Base-by-base conservation (phyloP, 192 early-diverging fungal species). In the Linnemannia hyalina region DNA sequence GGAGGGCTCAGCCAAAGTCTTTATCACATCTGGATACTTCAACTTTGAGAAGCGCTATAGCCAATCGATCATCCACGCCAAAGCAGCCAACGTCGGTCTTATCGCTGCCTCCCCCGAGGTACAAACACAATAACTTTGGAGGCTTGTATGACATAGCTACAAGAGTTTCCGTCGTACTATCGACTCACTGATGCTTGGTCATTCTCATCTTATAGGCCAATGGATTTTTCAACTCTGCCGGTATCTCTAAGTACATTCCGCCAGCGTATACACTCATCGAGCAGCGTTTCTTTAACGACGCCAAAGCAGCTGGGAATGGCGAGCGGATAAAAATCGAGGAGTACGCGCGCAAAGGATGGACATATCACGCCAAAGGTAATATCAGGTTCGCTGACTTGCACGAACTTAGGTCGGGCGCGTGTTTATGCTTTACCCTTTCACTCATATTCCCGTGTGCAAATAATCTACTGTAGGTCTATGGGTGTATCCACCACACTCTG, bases 351-450 rank as follows among this genome's bases (percentile, higher is more conserved):
- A 82, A 88, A 8, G 94, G 93, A 36, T 99, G 98, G 98, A 99
- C 98, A 1, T 99, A 94, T 83, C 98, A 99, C 82, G 97, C 95
- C 4, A 99, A 99, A 94, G 97, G 96, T 96, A 89, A 68, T 2
- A 65, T 32, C 29, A 29, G 15, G 0, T 52, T 22, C 18, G 16
- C 20, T 52, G n/a, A 46, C 49, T 52, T 20, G 49, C 16, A 52
- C 18, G 49, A 20, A 1, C 15, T 52, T 15, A 13, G 13, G 9
- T 15, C 44, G 49, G 16, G 22, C 44, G 60, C 26, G 1, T 65
- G 11, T 32, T 29, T 4, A 8, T 35, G 60, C 1, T 15, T 15
- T 26, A 29, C 29, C 2, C 5, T 52, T 52, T 20, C 15, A 20
- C 49, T 52, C 49, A 52, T 18, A 22, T 6, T 52, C 18, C 6